phyloP scores from a whole-genome alignment of 179 eudicot genomes.

The Drosera spatulata region DNA sequence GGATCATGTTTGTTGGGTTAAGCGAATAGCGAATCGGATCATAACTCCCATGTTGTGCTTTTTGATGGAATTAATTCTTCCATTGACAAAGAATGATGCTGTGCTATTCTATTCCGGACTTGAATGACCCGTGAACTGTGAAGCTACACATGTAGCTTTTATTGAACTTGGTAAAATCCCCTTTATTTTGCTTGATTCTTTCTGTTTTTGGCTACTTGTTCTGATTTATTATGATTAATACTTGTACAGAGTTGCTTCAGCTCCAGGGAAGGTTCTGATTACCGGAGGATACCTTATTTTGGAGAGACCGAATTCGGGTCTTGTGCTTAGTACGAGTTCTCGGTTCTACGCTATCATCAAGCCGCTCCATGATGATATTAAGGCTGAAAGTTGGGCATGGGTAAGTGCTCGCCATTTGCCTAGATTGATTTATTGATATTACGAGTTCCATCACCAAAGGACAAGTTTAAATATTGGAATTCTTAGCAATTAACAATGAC shows the following conservation, averaged over 20 bases:
- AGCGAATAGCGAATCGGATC: too few relatives aligned
- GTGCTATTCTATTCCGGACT: too few relatives aligned
- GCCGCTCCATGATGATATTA: conserved; percentile 49
- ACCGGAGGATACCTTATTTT: conserved; percentile 92
- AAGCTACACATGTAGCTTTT: too few relatives aligned
- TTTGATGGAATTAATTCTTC: too few relatives aligned
- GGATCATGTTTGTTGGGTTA: too few relatives aligned
- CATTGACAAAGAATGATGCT: too few relatives aligned
- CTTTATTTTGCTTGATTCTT: not conserved
- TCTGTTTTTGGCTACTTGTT: not conserved
- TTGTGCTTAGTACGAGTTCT: conserved; percentile 91
- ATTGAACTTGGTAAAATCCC: too few relatives aligned
- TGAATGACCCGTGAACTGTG: too few relatives aligned
- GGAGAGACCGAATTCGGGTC: conserved; percentile 96
- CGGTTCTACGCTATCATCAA: conserved; percentile 86
- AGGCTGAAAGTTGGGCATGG: conserved; percentile 73
- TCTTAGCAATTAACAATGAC: too few relatives aligned
- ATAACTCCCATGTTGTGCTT: too few relatives aligned
- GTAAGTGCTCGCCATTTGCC: conserved; percentile 26
- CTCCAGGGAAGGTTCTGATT: conserved; percentile 98
- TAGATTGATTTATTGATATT: not conserved
- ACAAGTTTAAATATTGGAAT: too few relatives aligned
- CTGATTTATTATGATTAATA: not conserved
- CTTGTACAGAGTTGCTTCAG: conserved; percentile 73
- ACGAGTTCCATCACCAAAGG: too few relatives aligned